Percentiles rank a stretch among this genome's conserved stretches.
Conservation (phyloP, 2,329 filamentous ascomycete species). For the Myriosclerotinia curreyana region DNA sequence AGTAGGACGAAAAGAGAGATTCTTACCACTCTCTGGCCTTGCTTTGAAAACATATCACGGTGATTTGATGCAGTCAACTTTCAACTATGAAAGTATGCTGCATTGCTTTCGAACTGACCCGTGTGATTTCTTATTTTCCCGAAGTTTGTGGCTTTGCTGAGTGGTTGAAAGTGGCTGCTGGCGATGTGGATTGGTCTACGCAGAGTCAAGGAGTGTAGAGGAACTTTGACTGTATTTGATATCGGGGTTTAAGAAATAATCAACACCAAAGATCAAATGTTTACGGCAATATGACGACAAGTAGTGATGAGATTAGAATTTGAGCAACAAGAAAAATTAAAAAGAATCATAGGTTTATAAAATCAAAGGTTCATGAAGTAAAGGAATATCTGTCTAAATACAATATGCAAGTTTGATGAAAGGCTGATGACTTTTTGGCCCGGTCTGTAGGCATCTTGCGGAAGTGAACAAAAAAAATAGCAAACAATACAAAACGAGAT, state of each 20-base stretch:
- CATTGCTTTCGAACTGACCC: background rate
- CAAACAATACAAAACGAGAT: constrained; percentile 6
- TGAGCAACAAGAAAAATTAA: background rate
- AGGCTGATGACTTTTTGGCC: background rate
- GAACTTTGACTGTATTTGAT: background rate
- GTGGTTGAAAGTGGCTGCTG: background rate
- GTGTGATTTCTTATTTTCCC: background rate
- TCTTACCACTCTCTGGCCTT: background rate
- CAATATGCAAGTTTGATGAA: constrained; percentile 18
- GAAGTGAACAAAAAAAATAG: constrained; percentile 14
- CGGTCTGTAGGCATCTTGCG: constrained; percentile 12
- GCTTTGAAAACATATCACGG: background rate
- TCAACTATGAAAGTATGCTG: background rate
- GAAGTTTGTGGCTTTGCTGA: background rate
- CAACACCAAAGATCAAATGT: background rate
- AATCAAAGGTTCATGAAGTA: background rate
- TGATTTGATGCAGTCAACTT: background rate
- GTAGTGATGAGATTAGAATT: background rate
- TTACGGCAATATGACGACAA: too few relatives aligned
- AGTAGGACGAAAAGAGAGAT: background rate
- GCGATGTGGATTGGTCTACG: background rate
- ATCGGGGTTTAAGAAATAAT: background rate
- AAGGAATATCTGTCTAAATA: constrained; percentile 13
- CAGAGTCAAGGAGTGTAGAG: background rate
- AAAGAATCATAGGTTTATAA: background rate